A percentile compares a stretch with the other conserved stretches of the same genome.
These are phyloP conservation scores for Stentor roeselii DNA, from an alignment of 73 alveolate species.

Conservation along the genomic window DNA sequence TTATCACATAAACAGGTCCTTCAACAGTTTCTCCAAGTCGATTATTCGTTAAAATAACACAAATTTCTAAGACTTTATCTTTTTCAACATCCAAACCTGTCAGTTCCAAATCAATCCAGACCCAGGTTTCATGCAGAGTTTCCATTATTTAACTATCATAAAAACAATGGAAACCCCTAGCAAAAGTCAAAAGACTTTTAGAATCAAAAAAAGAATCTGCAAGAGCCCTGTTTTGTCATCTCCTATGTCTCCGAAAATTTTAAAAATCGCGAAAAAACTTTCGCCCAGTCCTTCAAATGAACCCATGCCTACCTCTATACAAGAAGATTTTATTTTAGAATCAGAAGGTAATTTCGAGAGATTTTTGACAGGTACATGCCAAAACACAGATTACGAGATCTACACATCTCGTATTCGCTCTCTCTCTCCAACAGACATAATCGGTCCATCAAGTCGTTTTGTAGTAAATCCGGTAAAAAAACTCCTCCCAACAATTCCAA, in stretches of 20 bases:
- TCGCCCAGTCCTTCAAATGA: background rate
- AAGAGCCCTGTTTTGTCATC: background rate
- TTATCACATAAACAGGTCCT: slow-evolving; percentile 27
- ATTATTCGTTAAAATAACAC: slow-evolving; percentile 60
- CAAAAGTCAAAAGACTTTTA: background rate
- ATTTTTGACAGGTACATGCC: background rate
- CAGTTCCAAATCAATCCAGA: slow-evolving; percentile 70
- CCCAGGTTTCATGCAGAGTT: too few species aligned
- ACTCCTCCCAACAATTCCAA: background rate
- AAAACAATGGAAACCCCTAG: background rate
- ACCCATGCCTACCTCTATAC: background rate
- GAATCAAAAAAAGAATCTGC: background rate
- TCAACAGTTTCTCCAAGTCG: slow-evolving; percentile 28
- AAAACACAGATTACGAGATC: background rate
- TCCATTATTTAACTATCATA: too few species aligned
- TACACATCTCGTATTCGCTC: too few species aligned
- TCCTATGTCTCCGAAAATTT: background rate
- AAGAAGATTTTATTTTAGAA: background rate
- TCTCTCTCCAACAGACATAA: background rate
- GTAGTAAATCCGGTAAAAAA: background rate
- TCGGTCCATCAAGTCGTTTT: background rate
- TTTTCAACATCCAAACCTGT: slow-evolving; percentile 56
- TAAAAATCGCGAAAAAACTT: background rate
- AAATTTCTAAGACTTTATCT: slow-evolving; percentile 53
- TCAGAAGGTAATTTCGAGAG: background rate